These are phyloP conservation scores for Debaryomyces sp. DNA, from an alignment of 1,139 yeast genomes.

Conservation along the genomic window DNA sequence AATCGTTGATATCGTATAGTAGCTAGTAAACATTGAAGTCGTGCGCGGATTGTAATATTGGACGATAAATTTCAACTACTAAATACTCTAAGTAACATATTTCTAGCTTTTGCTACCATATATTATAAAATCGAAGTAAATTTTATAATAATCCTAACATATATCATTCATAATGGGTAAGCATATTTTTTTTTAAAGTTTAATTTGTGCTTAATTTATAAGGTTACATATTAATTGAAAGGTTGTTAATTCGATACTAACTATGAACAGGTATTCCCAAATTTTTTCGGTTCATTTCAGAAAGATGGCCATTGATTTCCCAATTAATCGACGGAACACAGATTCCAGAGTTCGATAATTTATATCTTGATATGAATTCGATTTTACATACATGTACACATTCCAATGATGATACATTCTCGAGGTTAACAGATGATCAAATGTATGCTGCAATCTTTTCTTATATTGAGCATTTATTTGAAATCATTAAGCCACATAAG, in stretches of 20 bases:
- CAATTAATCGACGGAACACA: conserved; percentile 83
- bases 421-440: conserved; percentile 81
- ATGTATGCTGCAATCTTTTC: conserved; percentile 92
- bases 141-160: conserved; percentile 1
- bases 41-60: conserved; percentile 4
- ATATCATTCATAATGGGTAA: conserved; percentile 10
- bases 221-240: not conserved
- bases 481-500: conserved; percentile 82
- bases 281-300: conserved; percentile 94
- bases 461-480: conserved; percentile 91
- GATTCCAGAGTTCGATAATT: conserved; percentile 91
- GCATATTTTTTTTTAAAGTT: not conserved
- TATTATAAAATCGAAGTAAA: not conserved
- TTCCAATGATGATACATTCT: conserved; percentile 63
- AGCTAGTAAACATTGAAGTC: not conserved
- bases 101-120: not conserved
- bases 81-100: not conserved
- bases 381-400: conserved; percentile 94
- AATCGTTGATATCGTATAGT: not conserved
- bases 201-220: not conserved
- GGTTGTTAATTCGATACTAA: conserved; percentile 4
- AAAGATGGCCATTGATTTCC: conserved; percentile 97
- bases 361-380: conserved; percentile 96
- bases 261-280: conserved; percentile 82
- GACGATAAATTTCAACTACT: conserved; percentile 5